A percentile compares a stretch with the other conserved stretches of the same genome.
These are phyloP conservation scores for Penicillium taxi DNA, from an alignment of 495 filamentous ascomycete species.

Conservation along the genomic window DNA sequence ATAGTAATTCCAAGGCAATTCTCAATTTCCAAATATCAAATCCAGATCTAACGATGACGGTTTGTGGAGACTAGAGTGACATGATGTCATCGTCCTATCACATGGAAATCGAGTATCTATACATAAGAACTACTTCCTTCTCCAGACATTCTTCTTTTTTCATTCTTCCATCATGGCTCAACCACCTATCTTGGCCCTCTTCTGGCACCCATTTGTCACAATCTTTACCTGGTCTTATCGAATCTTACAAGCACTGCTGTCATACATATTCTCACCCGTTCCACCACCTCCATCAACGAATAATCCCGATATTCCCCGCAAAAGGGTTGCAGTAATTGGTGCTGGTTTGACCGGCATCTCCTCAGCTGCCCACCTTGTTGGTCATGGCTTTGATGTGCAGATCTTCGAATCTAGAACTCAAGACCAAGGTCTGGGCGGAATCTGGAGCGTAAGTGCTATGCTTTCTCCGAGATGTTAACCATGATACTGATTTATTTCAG, in stretches of 20 bases:
- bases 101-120: too few relatives aligned
- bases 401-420: slow-evolving; percentile 65
- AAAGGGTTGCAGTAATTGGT: slow-evolving; percentile 73
- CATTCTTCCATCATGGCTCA: not conserved
- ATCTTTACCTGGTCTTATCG: slow-evolving; percentile 54
- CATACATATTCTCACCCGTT: slow-evolving; percentile 57
- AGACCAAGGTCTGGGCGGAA: slow-evolving; percentile 60
- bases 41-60: too few relatives aligned
- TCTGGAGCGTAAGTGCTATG: slow-evolving; percentile 58
- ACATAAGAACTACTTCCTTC: too few relatives aligned
- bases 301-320: slow-evolving; percentile 33
- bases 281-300: slow-evolving; percentile 52
- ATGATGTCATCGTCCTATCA: too few relatives aligned
- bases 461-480: not conserved
- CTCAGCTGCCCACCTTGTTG: slow-evolving; percentile 74
- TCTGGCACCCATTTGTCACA: slow-evolving; percentile 29
- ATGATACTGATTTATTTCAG: slow-evolving; percentile 26
- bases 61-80: too few relatives aligned
- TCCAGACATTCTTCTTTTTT: not conserved
- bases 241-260: slow-evolving; percentile 57
- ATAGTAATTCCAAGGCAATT: too few relatives aligned
- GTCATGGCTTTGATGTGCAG: slow-evolving; percentile 75
- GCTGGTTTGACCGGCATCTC: slow-evolving; percentile 78
- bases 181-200: slow-evolving; percentile 14
- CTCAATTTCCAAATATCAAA: too few relatives aligned